phyloP scores from a whole-genome alignment of 108 stramenopile genomes.

The Cyclostephanos invisitatus region DNA sequence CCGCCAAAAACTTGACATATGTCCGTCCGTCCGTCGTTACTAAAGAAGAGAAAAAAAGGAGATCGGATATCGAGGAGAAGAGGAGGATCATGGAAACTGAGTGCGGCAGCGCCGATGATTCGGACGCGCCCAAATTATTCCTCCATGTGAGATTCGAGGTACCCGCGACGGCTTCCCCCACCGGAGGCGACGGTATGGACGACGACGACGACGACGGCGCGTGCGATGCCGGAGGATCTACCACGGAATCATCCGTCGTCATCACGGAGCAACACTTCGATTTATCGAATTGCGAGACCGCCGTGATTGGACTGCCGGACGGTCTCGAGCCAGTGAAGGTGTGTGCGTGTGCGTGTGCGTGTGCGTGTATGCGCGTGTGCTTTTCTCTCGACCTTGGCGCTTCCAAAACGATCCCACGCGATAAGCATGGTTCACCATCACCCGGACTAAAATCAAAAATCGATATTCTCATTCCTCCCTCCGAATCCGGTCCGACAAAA shows the following conservation, averaged over 20 bases:
- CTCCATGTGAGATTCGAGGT: conserved; percentile 8
- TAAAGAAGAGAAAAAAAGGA: no score
- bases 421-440: no score
- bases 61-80: not conserved
- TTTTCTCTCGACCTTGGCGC: no score
- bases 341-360: not conserved
- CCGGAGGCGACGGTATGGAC: not conserved
- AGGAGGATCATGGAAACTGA: conserved; percentile 5
- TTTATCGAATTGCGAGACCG: conserved; percentile 19
- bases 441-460: no score
- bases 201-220: not conserved
- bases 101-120: conserved; percentile 9
- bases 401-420: no score
- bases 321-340: conserved; percentile 39
- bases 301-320: conserved; percentile 39
- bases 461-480: no score
- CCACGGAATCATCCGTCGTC: not conserved
- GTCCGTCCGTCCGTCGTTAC: no score
- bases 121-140: conserved; percentile 2
- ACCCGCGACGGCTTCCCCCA: not conserved
- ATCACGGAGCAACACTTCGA: conserved; percentile 30
- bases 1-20: no score
- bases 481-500: conserved; percentile 9
- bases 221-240: not conserved
- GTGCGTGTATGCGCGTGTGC: no score